A percentile compares a stretch with the other conserved stretches of the same genome.
Evolutionary conservation across 1,284 basidiomycete species (phyloP).

Genomic region (Naganishia liquefaciens): DNA sequence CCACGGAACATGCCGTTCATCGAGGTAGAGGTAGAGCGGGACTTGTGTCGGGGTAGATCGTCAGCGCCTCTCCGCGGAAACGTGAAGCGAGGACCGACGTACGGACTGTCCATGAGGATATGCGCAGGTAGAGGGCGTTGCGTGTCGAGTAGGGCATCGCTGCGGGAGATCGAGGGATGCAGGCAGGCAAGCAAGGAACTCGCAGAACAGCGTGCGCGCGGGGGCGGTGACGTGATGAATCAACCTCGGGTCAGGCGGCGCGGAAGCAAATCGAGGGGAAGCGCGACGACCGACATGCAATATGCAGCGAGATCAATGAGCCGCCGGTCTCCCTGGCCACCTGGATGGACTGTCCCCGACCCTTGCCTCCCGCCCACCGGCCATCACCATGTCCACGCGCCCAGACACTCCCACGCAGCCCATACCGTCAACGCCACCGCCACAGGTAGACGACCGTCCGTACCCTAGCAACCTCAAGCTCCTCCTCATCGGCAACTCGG

Average conservation of each 20-base stretch:
- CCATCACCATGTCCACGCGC: not conserved
- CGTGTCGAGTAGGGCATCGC: conserved; percentile 33
- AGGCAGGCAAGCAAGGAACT: too few species aligned
- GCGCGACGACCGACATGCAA: too few species aligned
- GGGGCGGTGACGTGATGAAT: too few species aligned
- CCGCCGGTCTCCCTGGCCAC: too few species aligned
- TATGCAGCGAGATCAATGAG: too few species aligned
- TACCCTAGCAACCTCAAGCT: conserved; percentile 56
- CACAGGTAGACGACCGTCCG: conserved; percentile 3
- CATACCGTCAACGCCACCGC: not conserved
- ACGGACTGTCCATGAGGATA: conserved; percentile 35
- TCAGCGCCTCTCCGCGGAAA: too few species aligned
- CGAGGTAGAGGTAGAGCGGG: conserved; percentile 34
- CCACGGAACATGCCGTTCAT: conserved; percentile 35
- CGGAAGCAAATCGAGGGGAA: too few species aligned
- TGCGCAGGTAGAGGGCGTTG: conserved; percentile 33
- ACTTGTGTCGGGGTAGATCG: conserved; percentile 22
- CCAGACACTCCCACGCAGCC: too few species aligned
- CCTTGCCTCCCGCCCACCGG: not conserved
- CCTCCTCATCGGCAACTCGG: conserved; percentile 72
- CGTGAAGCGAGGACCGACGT: too few species aligned
- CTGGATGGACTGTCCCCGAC: too few species aligned
- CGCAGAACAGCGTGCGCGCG: too few species aligned
- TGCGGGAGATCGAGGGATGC: not conserved
- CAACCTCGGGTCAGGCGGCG: too few species aligned